Evolutionary conservation across 2,329 filamentous ascomycete genomes (phyloP).

Genomic region (Xylariaceae sp.): DNA sequence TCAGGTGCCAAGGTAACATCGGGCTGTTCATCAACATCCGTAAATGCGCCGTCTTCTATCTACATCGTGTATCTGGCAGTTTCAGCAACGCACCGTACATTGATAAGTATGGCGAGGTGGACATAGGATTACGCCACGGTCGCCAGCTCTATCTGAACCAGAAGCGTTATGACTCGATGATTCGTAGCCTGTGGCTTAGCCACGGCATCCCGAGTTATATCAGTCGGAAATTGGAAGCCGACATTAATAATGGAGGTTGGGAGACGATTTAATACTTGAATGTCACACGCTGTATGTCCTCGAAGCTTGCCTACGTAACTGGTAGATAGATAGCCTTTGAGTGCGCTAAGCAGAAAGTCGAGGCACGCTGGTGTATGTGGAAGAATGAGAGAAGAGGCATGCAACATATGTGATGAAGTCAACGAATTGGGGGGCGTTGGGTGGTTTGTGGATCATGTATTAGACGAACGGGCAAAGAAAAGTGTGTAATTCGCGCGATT

Average conservation of each 20-base stretch:
- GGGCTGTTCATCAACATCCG: conserved; percentile 96
- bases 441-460: conserved; percentile 2
- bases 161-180: conserved; percentile 82
- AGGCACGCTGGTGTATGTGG: neutral
- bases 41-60: conserved; percentile 86
- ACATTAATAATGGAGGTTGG: conserved; percentile 97
- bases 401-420: neutral
- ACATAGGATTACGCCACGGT: conserved; percentile 80
- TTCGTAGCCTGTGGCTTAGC: conserved; percentile 78
- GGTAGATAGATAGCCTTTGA: neutral
- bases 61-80: conserved; percentile 75
- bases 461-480: neutral
- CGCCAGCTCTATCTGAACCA: conserved; percentile 91
- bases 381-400: neutral
- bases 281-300: neutral
- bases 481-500: neutral
- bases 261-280: conserved; percentile 58
- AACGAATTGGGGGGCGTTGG: neutral
- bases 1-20: conserved; percentile 78
- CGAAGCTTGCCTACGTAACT: too few relatives aligned
- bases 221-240: conserved; percentile 81
- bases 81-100: conserved; percentile 88
- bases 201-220: conserved; percentile 87
- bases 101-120: conserved; percentile 91
- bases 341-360: neutral